Evolutionary conservation across 164 flowering plant genomes (phyloP), one percentile per base, ranked within the genome.

Genomic region (Magnolia sinica): DNA sequence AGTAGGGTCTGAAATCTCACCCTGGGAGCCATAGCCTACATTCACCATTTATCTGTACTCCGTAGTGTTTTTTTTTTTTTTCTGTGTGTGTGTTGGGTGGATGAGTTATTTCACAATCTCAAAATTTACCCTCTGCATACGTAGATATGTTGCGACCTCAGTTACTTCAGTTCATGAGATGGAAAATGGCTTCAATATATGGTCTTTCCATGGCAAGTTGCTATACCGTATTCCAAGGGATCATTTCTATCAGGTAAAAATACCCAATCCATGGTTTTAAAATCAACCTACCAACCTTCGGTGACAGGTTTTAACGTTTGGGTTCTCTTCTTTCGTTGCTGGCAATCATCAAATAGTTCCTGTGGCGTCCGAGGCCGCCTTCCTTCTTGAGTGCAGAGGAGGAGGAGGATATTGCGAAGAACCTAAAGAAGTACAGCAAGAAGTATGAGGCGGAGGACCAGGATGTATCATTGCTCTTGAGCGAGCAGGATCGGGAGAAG

Each of bases 111-210:
- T 67, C 0, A 23, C 10, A 67, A 67, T 11, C 31, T 67, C 7
- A 5, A 67, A 22, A 0, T 27, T 67, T 88, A 45, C 22, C 14
- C 20, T 68, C 76, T 74, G 59, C 70, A 70, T 74, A 1, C 78
- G 22, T 74, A 96, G 99, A 87, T 96, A 92, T 85, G 98, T 91
- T 77, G 96, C 96, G 24, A 94, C 98, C 24, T 77, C 94, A 8
- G 98, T 92, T 75, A 96, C 99, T 65, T 94, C 99, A 55, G 95
- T 96, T 77, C 99, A 94, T 82, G 99, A 92, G 83, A 94, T 94
- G 98, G 98, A 96, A 76, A 96, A 96, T 82, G 98, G 99, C 1
- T 91, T 92, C 90, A 89, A 88, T 78, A 89, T 96, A 13, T 92
- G 99, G 99, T 94, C 98, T 19, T 96, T 94, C 86, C 83, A 89